phyloP scores from a whole-genome alignment of 805 yeast species.

The Vanderwaltozyma yarrowii region DNA sequence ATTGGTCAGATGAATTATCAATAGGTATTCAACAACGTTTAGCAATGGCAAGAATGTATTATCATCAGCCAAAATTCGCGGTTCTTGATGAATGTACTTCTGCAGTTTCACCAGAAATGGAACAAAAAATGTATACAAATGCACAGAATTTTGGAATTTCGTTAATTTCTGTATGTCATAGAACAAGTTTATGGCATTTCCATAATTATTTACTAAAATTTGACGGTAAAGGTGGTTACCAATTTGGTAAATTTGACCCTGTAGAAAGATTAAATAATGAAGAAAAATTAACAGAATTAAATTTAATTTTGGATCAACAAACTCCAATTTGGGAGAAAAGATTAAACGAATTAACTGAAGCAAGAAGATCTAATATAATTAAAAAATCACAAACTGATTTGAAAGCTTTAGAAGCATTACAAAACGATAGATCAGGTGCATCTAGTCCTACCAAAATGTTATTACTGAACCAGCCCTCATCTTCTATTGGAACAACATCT shows the following conservation, averaged over 20 bases:
- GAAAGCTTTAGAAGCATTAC: conserved; percentile 1
- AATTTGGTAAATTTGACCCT: conserved; percentile 58
- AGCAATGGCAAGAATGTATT: conserved; percentile 87
- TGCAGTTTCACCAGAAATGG: conserved; percentile 85
- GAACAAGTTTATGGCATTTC: conserved; percentile 88
- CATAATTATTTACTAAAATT: conserved; percentile 75
- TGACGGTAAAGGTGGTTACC: conserved; percentile 71
- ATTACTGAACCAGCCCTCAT: neutral
- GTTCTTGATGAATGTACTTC: conserved; percentile 94
- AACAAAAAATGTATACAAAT: conserved; percentile 74
- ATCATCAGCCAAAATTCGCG: conserved; percentile 87
- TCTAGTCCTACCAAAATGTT: conserved; percentile 1
- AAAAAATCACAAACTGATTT: conserved; percentile 25
- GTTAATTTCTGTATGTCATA: conserved; percentile 80
- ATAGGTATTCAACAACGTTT: conserved; percentile 89
- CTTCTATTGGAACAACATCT: neutral
- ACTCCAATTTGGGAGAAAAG: conserved; percentile 59
- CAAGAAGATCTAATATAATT: conserved; percentile 29
- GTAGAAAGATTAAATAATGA: conserved; percentile 62
- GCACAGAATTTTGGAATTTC: conserved; percentile 76
- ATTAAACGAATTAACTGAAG: conserved; percentile 52
- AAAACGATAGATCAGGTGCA: conserved; percentile 1
- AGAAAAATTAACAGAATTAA: conserved; percentile 64
- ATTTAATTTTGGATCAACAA: conserved; percentile 54
- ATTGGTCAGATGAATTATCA: conserved; percentile 84